Conservation (phyloP, 1,284 basidiomycete genomes). For the Apiotrichum brassicae region DNA sequence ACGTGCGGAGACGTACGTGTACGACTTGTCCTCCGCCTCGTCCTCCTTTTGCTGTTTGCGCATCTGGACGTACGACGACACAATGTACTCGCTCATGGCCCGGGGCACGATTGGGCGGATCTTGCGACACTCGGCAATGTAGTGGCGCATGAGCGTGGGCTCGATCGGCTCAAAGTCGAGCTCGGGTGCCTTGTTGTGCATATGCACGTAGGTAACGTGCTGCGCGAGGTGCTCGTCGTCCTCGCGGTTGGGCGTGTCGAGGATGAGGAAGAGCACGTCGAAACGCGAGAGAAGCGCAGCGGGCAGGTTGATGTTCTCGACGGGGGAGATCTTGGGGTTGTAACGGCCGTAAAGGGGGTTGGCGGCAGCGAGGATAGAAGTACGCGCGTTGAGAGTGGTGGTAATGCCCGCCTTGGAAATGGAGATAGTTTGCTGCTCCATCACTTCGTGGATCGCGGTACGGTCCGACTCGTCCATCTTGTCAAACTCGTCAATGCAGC, state of each 20-base stretch:
- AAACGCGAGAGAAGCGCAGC: conserved; percentile 94
- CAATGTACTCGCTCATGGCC: conserved; percentile 84
- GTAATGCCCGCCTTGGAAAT: conserved; percentile 99
- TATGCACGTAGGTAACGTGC: conserved; percentile 97
- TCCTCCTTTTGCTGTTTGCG: conserved; percentile 89
- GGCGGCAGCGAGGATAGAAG: conserved; percentile 94
- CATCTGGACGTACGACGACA: conserved; percentile 90
- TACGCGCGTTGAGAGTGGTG: conserved; percentile 96
- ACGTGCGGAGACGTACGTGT: conserved; percentile 93
- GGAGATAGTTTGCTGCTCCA: conserved; percentile 99
- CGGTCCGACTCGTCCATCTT: conserved; percentile 99
- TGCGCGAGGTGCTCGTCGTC: conserved; percentile 94
- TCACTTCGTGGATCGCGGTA: conserved; percentile 99
- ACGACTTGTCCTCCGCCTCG: conserved; percentile 77
- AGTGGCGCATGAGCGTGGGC: conserved; percentile 85
- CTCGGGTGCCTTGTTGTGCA: conserved; percentile 84
- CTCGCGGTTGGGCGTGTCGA: conserved; percentile 90
- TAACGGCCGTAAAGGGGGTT: conserved; percentile 98
- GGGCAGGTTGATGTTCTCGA: conserved; percentile 98
- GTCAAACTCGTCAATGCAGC: conserved; percentile 99
- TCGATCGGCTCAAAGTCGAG: conserved; percentile 71
- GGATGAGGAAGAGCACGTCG: conserved; percentile 92
- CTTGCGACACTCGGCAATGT: conserved; percentile 88
- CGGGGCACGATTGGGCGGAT: conserved; percentile 80
- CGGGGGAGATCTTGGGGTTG: conserved; percentile 93